Evolutionary conservation across 768 basidiomycete species (phyloP).

Genomic region (Auricularia cornea): DNA sequence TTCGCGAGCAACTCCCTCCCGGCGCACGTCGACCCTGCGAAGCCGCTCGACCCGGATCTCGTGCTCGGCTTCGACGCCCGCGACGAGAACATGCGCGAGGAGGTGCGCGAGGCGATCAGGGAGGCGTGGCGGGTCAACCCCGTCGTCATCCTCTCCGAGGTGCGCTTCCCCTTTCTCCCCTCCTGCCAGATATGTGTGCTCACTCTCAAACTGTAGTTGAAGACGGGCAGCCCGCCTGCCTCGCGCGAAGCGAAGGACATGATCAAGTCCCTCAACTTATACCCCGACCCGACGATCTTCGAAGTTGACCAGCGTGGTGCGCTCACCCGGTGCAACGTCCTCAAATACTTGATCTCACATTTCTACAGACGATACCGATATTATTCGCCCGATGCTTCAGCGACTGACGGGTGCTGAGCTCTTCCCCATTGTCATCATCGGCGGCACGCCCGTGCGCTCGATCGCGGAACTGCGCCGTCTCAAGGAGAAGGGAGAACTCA

Average conservation of each 20-base stretch:
- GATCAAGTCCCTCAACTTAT: constrained; percentile 46
- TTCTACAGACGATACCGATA: constrained; percentile 46
- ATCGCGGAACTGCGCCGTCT: constrained; percentile 46
- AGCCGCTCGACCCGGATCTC: constrained; percentile 68
- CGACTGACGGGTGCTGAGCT: constrained; percentile 49
- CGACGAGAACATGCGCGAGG: constrained; percentile 40
- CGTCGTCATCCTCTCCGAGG: constrained; percentile 69
- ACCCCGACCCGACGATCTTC: constrained; percentile 56
- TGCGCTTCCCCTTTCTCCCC: constrained; percentile 16
- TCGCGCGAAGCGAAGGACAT: constrained; percentile 61
- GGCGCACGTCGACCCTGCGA: constrained; percentile 47
- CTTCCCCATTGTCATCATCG: constrained; percentile 62
- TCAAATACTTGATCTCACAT: background rate
- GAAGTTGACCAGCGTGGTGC: constrained; percentile 58
- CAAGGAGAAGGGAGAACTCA: constrained; percentile 42
- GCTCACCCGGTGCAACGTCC: constrained; percentile 5
- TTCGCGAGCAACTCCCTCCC: constrained; percentile 72
- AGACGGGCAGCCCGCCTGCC: constrained; percentile 33
- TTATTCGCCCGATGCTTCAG: constrained; percentile 50
- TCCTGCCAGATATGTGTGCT: too few species aligned
- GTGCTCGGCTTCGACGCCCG: constrained; percentile 71
- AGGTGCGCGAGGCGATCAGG: constrained; percentile 48
- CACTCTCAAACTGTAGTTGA: constrained; percentile 35
- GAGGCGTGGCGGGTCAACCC: constrained; percentile 69
- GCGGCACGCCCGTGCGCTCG: constrained; percentile 43